These are phyloP conservation scores for Trichoderma sp. DNA, from an alignment of 2,329 filamentous ascomycete genomes.

Conservation along the genomic window DNA sequence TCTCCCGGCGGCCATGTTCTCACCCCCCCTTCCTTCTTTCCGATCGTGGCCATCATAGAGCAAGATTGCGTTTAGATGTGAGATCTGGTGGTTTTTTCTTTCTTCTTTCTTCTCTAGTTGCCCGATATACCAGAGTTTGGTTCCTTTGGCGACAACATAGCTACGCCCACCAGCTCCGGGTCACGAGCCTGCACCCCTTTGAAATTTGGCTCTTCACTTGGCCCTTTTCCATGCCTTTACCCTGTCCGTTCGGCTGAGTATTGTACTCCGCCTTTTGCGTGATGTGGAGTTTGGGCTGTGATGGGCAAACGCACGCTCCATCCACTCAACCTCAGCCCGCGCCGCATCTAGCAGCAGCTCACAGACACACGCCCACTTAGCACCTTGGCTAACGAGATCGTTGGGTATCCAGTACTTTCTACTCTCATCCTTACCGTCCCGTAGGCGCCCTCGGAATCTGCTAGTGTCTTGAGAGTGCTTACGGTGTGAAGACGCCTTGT, in stretches of 20 bases:
- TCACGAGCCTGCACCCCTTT: background rate
- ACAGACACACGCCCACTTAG: conserved; percentile 4
- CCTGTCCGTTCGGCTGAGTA: background rate
- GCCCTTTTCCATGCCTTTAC: background rate
- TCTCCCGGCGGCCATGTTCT: conserved; percentile 23
- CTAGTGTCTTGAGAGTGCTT: background rate
- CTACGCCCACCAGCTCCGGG: background rate
- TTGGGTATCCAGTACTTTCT: background rate
- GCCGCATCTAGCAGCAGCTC: conserved; percentile 4
- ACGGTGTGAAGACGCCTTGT: background rate
- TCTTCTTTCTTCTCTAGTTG: background rate
- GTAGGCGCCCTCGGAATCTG: background rate
- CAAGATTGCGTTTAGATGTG: background rate
- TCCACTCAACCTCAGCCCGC: conserved; percentile 10
- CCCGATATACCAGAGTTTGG: background rate
- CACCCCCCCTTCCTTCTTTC: background rate
- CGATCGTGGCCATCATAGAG: background rate
- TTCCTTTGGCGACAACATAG: background rate
- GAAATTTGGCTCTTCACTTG: background rate
- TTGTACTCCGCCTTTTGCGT: conserved; percentile 1
- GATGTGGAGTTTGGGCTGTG: conserved; percentile 7
- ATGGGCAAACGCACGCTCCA: conserved; percentile 1
- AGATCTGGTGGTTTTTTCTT: background rate
- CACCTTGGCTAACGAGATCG: background rate
- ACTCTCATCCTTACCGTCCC: background rate